A percentile compares a stretch with the other conserved stretches of the same genome.
These are phyloP conservation scores for Melocanna baccifera DNA, from an alignment of 176 grass and related monocot species.

Conservation along the genomic window DNA sequence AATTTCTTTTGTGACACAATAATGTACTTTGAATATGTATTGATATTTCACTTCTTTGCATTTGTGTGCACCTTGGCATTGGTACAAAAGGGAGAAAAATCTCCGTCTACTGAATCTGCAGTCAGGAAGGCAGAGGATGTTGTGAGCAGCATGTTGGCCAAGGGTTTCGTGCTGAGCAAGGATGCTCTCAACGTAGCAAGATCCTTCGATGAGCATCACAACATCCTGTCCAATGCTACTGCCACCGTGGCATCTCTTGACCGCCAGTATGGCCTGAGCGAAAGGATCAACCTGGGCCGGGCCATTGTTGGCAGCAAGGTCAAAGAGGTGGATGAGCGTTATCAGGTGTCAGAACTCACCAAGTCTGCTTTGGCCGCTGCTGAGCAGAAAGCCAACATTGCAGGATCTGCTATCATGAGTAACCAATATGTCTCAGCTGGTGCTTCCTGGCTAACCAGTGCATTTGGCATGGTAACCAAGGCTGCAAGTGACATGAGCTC, in stretches of 20 bases:
- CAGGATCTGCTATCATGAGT: slow-evolving; percentile 68
- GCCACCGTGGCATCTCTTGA: slow-evolving; percentile 77
- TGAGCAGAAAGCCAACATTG: slow-evolving; percentile 73
- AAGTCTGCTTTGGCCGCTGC: slow-evolving; percentile 70
- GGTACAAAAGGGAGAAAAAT: slow-evolving; percentile 38
- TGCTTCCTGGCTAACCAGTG: slow-evolving; percentile 75
- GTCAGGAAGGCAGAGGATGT: slow-evolving; percentile 94
- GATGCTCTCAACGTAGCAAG: slow-evolving; percentile 75
- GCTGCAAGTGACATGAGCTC: slow-evolving; percentile 76
- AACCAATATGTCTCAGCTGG: slow-evolving; percentile 86
- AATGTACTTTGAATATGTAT: not conserved
- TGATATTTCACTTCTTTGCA: slow-evolving; percentile 12
- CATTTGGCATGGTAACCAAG: slow-evolving; percentile 71
- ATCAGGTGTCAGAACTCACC: slow-evolving; percentile 76
- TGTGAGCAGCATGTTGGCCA: slow-evolving; percentile 95
- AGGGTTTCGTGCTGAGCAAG: slow-evolving; percentile 90
- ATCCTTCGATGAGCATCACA: slow-evolving; percentile 78
- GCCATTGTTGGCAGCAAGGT: slow-evolving; percentile 75
- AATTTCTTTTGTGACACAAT: not conserved
- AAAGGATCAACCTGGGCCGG: slow-evolving; percentile 75
- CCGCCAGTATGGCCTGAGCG: slow-evolving; percentile 68
- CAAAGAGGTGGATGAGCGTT: slow-evolving; percentile 74
- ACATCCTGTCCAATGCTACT: slow-evolving; percentile 67
- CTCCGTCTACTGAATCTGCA: slow-evolving; percentile 43
- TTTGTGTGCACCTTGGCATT: slow-evolving; percentile 13